A percentile compares a stretch with the other conserved stretches of the same genome.
Conservation (phyloP, 768 basidiomycete genomes). For the Russula brevipes region DNA sequence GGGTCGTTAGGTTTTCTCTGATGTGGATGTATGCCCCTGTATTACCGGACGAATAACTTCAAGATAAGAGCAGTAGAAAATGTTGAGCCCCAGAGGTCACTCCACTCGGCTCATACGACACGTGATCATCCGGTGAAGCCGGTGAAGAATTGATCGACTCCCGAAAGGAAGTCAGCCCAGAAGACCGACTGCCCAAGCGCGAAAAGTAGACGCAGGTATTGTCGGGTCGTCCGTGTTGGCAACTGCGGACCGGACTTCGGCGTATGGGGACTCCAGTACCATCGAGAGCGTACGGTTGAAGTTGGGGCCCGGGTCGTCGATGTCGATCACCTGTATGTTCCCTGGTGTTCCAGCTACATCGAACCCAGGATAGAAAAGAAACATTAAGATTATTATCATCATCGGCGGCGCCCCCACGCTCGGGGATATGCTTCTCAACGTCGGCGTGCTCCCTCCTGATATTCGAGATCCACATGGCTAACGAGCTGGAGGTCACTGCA, state of each 20-base stretch:
- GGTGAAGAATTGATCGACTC: conserved; percentile 76
- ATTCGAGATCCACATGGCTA: conserved; percentile 21
- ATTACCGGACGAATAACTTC: no score
- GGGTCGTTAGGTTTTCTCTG: no score
- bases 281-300: no score
- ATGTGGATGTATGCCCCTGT: no score
- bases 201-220: conserved; percentile 36
- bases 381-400: neutral
- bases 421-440: conserved; percentile 20
- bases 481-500: conserved; percentile 1
- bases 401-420: neutral
- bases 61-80: no score
- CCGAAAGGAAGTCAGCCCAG: conserved; percentile 58
- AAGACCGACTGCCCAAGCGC: conserved; percentile 38
- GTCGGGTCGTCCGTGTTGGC: conserved; percentile 36
- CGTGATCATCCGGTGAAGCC: conserved; percentile 38
- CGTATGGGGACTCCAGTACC: no score
- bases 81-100: no score
- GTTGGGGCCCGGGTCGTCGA: conserved; percentile 31
- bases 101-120: no score
- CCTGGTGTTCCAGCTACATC: no score
- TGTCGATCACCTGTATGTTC: conserved; percentile 4
- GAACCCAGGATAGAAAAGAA: neutral
- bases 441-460: conserved; percentile 23
- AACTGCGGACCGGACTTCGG: no score